Conservation (phyloP, 306 rosid species). For the Erythrophleum fordii region DNA sequence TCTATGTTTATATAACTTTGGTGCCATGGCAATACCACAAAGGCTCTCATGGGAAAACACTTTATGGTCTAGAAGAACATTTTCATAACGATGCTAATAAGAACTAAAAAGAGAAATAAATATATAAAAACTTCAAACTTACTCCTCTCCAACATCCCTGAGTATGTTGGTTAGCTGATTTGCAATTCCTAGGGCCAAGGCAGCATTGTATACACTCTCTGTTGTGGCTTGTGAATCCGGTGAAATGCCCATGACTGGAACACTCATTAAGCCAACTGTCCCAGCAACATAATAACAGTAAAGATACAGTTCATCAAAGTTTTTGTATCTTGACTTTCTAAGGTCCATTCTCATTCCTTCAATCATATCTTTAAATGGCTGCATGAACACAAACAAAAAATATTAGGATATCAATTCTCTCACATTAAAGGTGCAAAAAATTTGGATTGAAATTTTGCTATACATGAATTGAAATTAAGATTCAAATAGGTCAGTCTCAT, state of each 20-base stretch:
- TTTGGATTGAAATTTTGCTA: not conserved
- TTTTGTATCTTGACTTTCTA: constrained; percentile 56
- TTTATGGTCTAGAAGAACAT: not conserved
- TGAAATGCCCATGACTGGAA: constrained; percentile 68
- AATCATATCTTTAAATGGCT: constrained; percentile 67
- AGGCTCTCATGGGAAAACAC: not conserved
- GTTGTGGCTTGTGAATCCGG: constrained; percentile 52
- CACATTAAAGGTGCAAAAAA: constrained; percentile 3
- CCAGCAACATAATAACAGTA: constrained; percentile 72
- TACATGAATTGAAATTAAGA: constrained; percentile 4
- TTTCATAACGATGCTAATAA: constrained; percentile 12
- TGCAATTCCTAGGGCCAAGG: constrained; percentile 66
- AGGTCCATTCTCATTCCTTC: constrained; percentile 72
- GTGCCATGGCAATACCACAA: constrained; percentile 1
- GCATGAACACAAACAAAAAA: constrained; percentile 27
- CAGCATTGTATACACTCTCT: constrained; percentile 63
- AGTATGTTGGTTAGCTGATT: constrained; percentile 68
- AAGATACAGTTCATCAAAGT: constrained; percentile 61
- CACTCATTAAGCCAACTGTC: constrained; percentile 67
- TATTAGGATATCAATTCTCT: constrained; percentile 4
- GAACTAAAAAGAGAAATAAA: constrained; percentile 33
- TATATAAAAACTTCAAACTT: constrained; percentile 31
- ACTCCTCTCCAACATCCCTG: constrained; percentile 74
- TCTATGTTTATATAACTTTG: not conserved
- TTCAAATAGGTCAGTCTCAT: not conserved